phyloP scores from a whole-genome alignment of 345 rosid species.

The Firmiana major region DNA sequence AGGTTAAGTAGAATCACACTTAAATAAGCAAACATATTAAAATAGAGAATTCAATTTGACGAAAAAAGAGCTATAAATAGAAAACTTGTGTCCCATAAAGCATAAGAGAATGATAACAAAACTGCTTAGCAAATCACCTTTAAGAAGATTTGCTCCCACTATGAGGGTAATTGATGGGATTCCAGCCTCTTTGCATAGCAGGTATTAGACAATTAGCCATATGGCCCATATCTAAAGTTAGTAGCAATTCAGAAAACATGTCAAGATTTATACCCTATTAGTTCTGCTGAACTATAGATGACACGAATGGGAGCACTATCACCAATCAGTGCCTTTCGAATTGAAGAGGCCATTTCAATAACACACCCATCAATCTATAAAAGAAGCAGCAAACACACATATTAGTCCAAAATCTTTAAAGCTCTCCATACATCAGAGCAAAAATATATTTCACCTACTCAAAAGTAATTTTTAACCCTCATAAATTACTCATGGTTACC shows the following conservation, averaged over 20 bases:
- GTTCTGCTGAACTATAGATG: conserved; percentile 41
- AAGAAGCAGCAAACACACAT: not conserved
- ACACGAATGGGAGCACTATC: conserved; percentile 52
- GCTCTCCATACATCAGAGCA: too few species aligned
- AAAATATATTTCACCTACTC: too few species aligned
- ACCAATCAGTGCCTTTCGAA: conserved; percentile 44
- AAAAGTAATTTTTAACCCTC: not conserved
- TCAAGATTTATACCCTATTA: conserved; percentile 46
- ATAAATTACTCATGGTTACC: too few species aligned
- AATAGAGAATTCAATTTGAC: not conserved
- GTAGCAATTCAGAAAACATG: not conserved
- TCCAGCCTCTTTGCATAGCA: not conserved
- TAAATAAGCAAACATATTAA: not conserved
- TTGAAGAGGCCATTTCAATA: conserved; percentile 40
- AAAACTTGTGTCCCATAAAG: too few species aligned
- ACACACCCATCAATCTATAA: conserved; percentile 47
- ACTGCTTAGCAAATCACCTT: not conserved
- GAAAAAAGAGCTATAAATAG: too few species aligned
- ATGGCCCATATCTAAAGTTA: not conserved
- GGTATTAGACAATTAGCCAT: too few species aligned
- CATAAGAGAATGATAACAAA: not conserved
- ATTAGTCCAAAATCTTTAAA: too few species aligned
- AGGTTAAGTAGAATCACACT: not conserved
- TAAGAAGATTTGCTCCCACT: not conserved
- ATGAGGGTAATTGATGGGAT: not conserved